Evolutionary conservation across 164 flowering plant genomes (phyloP), one percentile per base, ranked within the genome.

Genomic region (Liriodendron chinense): DNA sequence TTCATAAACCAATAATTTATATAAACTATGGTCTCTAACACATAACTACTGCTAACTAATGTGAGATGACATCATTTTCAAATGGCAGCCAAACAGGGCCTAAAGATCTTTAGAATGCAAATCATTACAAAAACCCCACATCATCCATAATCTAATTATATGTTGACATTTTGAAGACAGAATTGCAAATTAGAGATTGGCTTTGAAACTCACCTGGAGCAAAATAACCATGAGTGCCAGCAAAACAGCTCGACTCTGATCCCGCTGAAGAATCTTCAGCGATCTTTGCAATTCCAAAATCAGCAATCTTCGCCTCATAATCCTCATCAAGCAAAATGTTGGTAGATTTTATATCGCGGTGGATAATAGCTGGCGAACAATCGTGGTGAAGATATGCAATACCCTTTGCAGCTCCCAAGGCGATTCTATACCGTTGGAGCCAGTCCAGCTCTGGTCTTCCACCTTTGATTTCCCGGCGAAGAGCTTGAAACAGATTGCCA

Each of bases 171-270:
- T 22, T n/a, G 66, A 63, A 8, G 56, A 69, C 23, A 21, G 34
- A n/a, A 13, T 14, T 28, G 48, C 47, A 67, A 8, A 69, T 47
- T 20, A 47, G 3, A 47, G 2, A 47, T 16, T 18, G 1, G 48
- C 21, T 28, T 47, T 28, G 20, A 20, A 73, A 86, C 89, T 88
- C 59, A 96, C 99, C 99, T 23, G 99, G 99, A 75, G 99, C 99
- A 24, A 96, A 84, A 81, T 94, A 96, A 28, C 99, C 99, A 75
- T 88, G 94, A 71, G 99, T 96, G 18, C 99, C 98, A 23, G 97
- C 94, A 65, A 96, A 80, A 75, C 78, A 76, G 83, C 87, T 86
- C 9, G 74, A 68, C 13, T 84, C 90, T 7, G 76, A 81, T 0
- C 75, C 88, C 9, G 43, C 71, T 0, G 67, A 22, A 69, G 90